phyloP scores from a whole-genome alignment of 202 grass and related monocot species.

The Panicum hallii region DNA sequence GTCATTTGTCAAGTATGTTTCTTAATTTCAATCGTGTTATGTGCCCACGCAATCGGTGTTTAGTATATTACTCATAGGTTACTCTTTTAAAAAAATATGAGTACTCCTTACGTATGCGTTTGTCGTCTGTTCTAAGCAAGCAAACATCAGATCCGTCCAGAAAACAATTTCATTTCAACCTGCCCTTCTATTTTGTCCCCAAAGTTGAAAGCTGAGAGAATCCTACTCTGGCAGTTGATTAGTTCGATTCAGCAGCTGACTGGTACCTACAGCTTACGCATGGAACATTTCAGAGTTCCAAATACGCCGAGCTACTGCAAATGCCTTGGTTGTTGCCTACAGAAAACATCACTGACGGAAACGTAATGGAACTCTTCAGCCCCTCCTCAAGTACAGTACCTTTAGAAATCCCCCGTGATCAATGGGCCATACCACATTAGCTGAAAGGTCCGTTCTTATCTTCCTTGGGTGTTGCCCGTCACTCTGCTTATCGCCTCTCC shows the following conservation, averaged over 20 bases:
- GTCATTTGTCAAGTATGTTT: too few species aligned
- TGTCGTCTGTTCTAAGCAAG: not conserved
- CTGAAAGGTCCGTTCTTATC: constrained; percentile 34
- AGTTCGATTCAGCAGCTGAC: not conserved
- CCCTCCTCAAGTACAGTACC: not conserved
- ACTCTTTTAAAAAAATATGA: too few species aligned
- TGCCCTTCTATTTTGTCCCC: not conserved
- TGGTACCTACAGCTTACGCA: not conserved
- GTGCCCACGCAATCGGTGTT: too few species aligned
- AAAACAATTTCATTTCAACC: not conserved
- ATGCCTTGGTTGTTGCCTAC: too few species aligned
- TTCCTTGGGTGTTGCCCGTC: not conserved
- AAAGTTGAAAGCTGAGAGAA: not conserved
- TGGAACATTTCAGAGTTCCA: not conserved
- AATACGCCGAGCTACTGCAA: not conserved
- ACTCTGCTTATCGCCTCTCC: constrained; percentile 2
- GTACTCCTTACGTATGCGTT: too few species aligned
- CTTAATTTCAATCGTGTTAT: too few species aligned
- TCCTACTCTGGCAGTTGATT: not conserved
- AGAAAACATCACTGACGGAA: not conserved
- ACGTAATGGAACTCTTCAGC: not conserved
- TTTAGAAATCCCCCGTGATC: not conserved
- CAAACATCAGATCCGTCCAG: not conserved
- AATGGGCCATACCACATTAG: not conserved
- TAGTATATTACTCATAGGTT: too few species aligned